Base-by-base conservation (phyloP, 2,329 filamentous ascomycete species). In the Ophiostoma sp. region DNA sequence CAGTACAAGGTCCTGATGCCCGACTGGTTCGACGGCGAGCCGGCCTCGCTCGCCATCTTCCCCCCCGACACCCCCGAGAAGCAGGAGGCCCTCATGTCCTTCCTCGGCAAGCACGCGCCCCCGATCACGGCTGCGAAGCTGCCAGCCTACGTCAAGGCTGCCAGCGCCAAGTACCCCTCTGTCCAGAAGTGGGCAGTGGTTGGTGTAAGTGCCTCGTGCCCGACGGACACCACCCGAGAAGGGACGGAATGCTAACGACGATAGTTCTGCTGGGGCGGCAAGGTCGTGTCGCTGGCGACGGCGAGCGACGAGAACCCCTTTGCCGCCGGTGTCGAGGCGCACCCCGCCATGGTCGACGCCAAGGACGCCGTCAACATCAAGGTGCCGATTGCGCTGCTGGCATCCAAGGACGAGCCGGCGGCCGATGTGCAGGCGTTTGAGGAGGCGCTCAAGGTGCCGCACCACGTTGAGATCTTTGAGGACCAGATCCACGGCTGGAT, bases 1-100 rank as follows among this genome's bases (percentile, higher is more conserved):
- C 86, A 90, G 75, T 95, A 96, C 82, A 88, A 87, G 73, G 91
- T 97, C 73, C 93, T 93, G 79, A 93, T 97, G 72, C 93, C 93
- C 41, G 93, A 97, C 80, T 94, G 91, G 84, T 96, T 97, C 81
- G 85, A 90, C 70, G 93, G 91, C 76, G 83, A 85, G 72, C 89
- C 91, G 1, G 79, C 79, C 74, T 78, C 81, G 65, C 82, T 87
- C 76, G 81, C 80, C 3, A 44, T 83, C 79, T 86, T 86, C 76
- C 89, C 89, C 2, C 84, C 88, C 38, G 78, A 87, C 77, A 90
- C 78, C 5, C 79, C 85, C 5, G 87, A 91, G 73, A 89, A 91
- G 78, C 77, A 85, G 75, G 80, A 85, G 76, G 81, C 80, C 40
- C 79, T 90, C 3, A 80, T 80, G 41, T 79, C 76, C 4, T 91